Percentiles rank a stretch among this genome's conserved stretches.
Evolutionary conservation across 768 basidiomycete species (phyloP).

Genomic region (Vararia minispora): DNA sequence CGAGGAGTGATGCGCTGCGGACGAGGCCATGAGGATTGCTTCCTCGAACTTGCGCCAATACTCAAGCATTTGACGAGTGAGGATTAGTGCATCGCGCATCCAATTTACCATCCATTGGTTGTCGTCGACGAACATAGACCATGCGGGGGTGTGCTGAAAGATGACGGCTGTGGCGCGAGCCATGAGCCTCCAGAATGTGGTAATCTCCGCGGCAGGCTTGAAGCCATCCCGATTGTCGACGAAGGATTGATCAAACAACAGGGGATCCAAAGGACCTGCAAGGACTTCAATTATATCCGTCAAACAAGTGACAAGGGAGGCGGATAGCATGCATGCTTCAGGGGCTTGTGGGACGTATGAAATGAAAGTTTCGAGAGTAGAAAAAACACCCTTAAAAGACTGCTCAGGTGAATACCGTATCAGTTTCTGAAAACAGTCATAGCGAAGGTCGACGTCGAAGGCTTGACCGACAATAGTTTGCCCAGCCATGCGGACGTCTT

Average conservation of each 20-base stretch:
- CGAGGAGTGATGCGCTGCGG: slow-evolving; percentile 19
- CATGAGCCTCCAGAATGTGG: slow-evolving; percentile 76
- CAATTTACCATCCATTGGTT: slow-evolving; percentile 82
- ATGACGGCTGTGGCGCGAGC: slow-evolving; percentile 70
- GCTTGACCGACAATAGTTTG: slow-evolving; percentile 77
- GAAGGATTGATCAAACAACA: slow-evolving; percentile 48
- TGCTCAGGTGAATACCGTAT: slow-evolving; percentile 54
- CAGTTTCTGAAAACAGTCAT: slow-evolving; percentile 77
- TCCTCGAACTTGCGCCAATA: slow-evolving; percentile 73
- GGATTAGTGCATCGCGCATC: slow-evolving; percentile 98
- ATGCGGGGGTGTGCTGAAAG: slow-evolving; percentile 72
- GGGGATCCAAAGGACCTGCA: slow-evolving; percentile 59
- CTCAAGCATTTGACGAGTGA: slow-evolving; percentile 76
- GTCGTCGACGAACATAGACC: slow-evolving; percentile 76
- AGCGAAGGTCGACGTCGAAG: slow-evolving; percentile 81
- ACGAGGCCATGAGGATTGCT: slow-evolving; percentile 33
- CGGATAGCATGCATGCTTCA: slow-evolving; percentile 85
- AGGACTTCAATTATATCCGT: slow-evolving; percentile 88
- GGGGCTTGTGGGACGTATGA: slow-evolving; percentile 50
- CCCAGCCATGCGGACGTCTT: slow-evolving; percentile 60
- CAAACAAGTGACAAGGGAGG: slow-evolving; percentile 83
- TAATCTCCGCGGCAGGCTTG: slow-evolving; percentile 43
- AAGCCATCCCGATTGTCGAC: slow-evolving; percentile 31
- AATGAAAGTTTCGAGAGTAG: slow-evolving; percentile 58
- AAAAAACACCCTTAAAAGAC: slow-evolving; percentile 59